phyloP scores from a whole-genome alignment of 176 grass and related monocot genomes.

The Urochloa ruziziensis region DNA sequence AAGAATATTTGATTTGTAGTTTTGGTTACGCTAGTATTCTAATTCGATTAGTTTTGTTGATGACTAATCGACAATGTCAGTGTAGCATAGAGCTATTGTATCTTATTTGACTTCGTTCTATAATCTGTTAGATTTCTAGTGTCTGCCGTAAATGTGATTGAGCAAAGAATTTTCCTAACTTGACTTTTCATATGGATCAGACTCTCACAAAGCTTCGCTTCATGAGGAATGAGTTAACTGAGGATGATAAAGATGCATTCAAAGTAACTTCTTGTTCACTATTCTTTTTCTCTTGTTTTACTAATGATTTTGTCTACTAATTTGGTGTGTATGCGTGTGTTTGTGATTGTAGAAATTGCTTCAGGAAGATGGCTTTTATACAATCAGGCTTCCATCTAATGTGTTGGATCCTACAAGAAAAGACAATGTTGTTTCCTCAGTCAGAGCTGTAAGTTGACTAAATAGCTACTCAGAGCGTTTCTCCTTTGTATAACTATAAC shows the following conservation, averaged over 20 bases:
- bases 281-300: not conserved
- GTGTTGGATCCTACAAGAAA: conserved; percentile 68
- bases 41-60: not conserved
- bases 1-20: not conserved
- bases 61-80: not conserved
- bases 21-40: not conserved
- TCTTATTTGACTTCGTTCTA: conserved; percentile 3
- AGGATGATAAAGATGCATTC: conserved; percentile 67
- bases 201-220: conserved; percentile 94
- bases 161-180: conserved; percentile 14
- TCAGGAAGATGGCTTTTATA: conserved; percentile 83
- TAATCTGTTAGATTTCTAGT: not conserved
- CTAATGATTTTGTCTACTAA: not conserved
- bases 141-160: not conserved
- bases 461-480: not conserved
- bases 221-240: conserved; percentile 64
- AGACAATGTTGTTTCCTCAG: conserved; percentile 72
- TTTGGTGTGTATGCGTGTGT: conserved; percentile 16
- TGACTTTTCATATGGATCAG: conserved; percentile 38
- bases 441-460: conserved; percentile 82
- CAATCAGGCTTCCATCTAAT: conserved; percentile 83
- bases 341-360: conserved; percentile 62
- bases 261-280: conserved; percentile 50
- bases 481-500: not conserved
- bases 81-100: not conserved